Base-by-base conservation (phyloP, 2,329 filamentous ascomycete species). In the Colletotrichum phormii region DNA sequence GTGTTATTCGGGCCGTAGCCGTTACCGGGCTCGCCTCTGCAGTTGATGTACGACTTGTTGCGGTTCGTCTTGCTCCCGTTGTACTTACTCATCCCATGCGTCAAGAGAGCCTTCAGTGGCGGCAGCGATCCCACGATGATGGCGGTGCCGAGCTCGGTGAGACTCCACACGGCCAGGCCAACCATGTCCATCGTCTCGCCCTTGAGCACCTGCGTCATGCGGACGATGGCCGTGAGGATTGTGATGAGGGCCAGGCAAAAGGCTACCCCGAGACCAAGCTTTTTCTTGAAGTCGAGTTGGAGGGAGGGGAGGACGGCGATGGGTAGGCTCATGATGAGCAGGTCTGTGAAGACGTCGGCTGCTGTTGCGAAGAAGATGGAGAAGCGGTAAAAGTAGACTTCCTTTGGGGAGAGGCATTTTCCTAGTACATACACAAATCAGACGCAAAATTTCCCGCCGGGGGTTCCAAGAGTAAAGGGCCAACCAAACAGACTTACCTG, bases 231-330 rank as follows among this genome's bases (percentile, higher is more conserved):
- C 31, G 75, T 74, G 65, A 62, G 58, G 42, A 77, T 76, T 61
- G 76, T 77, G 61, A 78, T 68, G 57, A 76, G 49, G 15, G 75
- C 75, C 29, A 78, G 72, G 64, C 72, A 73, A 63, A 78, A 78
- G 11, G 73, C 75, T n/a, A 74, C 64, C 12, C 49, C 73, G 11
- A 77, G 74, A 11, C 74, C 74, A 31, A 76, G 31, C 37, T 78
- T 78, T 33, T 65, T 75, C 33, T 71, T 60, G 31, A 60, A 55
- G 64, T 77, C 71, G 51, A 75, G 70, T 42, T 75, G 61, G 6
- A 77, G 49, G 1, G 70, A 67, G 2, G 75, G 75, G 13, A 77
- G 72, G 13, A 74, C 59, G 26, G 67, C 61, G 55, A 78, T 70
- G 4, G 77, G 76, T 5, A 78, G 68, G 1, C 66, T 64, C 75